A percentile compares a stretch with the other conserved stretches of the same genome.
Conservation (phyloP, 2,329 filamentous ascomycete species). For the Stemphylium lycopersici region DNA sequence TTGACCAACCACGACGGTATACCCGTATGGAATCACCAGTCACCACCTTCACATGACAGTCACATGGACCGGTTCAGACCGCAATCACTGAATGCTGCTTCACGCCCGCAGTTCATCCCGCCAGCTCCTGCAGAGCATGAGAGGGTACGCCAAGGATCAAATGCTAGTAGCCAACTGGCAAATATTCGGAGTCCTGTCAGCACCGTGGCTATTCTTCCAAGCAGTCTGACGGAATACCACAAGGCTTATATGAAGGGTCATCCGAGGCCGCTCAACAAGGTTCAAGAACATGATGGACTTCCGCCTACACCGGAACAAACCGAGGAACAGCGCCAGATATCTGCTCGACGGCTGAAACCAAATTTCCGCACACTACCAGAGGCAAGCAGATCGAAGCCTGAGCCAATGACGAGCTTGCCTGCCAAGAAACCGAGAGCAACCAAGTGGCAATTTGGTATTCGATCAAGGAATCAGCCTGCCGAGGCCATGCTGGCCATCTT, state of each 20-base stretch:
- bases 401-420: constrained; percentile 62
- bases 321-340: constrained; percentile 75
- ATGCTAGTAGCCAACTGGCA: constrained; percentile 48
- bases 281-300: constrained; percentile 38
- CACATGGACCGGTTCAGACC: constrained; percentile 41
- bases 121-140: constrained; percentile 42
- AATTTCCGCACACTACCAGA: constrained; percentile 75
- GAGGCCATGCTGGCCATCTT: constrained; percentile 96
- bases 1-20: constrained; percentile 57
- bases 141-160: constrained; percentile 53
- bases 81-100: constrained; percentile 39
- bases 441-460: constrained; percentile 97
- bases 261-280: constrained; percentile 40
- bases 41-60: constrained; percentile 58
- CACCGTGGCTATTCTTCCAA: constrained; percentile 90
- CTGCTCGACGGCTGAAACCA: constrained; percentile 79
- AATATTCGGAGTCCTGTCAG: constrained; percentile 60
- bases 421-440: constrained; percentile 77
- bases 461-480: constrained; percentile 89
- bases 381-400: constrained; percentile 58
- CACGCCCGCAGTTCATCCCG: constrained; percentile 42
- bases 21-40: constrained; percentile 62
- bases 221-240: constrained; percentile 88
- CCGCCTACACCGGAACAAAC: constrained; percentile 51
- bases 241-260: constrained; percentile 83